These are phyloP conservation scores for Scenedesmus sp. DNA, from an alignment of 163 green algal species.

Conservation along the genomic window DNA sequence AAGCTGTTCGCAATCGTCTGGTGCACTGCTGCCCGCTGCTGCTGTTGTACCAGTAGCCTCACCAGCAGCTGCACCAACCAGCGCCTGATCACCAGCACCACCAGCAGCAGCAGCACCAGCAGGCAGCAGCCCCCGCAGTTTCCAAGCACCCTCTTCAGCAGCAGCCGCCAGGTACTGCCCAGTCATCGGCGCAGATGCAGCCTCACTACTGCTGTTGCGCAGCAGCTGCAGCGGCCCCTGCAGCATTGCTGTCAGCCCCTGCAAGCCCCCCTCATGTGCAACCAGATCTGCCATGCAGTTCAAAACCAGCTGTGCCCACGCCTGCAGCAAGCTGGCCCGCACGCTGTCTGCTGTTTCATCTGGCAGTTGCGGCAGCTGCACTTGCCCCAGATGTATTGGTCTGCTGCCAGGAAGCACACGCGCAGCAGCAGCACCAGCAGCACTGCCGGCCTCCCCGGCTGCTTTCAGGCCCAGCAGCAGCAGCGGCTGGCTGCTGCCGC, in stretches of 20 bases:
- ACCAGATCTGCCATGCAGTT: slow-evolving; percentile 55
- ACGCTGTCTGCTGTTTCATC: not conserved
- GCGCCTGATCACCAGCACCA: not conserved
- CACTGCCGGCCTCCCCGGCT: not conserved
- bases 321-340: not conserved
- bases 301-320: slow-evolving; percentile 47
- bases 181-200: not conserved
- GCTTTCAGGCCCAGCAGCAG: not conserved
- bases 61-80: not conserved
- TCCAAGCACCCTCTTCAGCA: slow-evolving; percentile 1
- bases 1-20: not conserved
- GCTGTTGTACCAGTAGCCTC: not conserved
- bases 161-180: not conserved
- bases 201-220: slow-evolving; percentile 10
- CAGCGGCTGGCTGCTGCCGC: not conserved
- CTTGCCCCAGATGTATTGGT: not conserved
- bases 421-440: slow-evolving; percentile 10
- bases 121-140: slow-evolving; percentile 34
- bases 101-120: slow-evolving; percentile 6
- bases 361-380: slow-evolving; percentile 15
- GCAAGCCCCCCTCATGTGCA: slow-evolving; percentile 6
- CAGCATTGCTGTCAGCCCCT: slow-evolving; percentile 13
- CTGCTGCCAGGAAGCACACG: slow-evolving; percentile 12
- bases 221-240: slow-evolving; percentile 3
- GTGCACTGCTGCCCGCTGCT: not conserved